Percentiles rank a stretch among this genome's conserved stretches.
Evolutionary conservation across 257 asterid genomes (phyloP).

Genomic region (Cruciata laevipes): DNA sequence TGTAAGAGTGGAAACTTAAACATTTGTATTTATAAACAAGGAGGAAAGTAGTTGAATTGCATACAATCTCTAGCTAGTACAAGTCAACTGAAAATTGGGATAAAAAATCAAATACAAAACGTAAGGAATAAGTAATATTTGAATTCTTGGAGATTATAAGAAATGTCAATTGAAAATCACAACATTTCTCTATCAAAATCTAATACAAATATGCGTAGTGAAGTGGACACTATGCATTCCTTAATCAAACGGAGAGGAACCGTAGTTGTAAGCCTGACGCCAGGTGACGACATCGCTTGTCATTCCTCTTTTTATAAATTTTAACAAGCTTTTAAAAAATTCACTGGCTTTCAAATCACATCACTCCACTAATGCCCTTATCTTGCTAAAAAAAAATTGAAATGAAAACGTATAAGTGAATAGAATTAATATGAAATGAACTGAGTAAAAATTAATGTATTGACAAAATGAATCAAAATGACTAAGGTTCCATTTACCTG

Average conservation of each 20-base stretch:
- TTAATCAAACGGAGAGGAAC: conserved; percentile 1
- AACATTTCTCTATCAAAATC: neutral
- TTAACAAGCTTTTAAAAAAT: neutral
- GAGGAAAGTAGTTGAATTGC: neutral
- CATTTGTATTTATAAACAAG: no score
- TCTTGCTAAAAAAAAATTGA: no score
- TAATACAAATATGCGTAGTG: neutral
- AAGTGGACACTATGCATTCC: neutral
- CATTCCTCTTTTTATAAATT: neutral
- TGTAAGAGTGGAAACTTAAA: no score
- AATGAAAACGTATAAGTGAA: no score
- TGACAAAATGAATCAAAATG: no score
- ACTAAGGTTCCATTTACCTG: no score
- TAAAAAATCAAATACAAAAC: neutral
- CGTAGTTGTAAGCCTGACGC: conserved; percentile 1
- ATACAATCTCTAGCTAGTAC: neutral
- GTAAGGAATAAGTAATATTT: neutral
- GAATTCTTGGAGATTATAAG: neutral
- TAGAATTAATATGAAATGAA: no score
- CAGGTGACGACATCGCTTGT: neutral
- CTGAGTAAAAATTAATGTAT: no score
- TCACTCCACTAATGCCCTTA: no score
- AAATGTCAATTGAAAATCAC: neutral
- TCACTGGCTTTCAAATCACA: no score
- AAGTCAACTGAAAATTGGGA: neutral